Base-by-base conservation (phyloP, 2,329 filamentous ascomycete genomes). In the Scytalidium sp. region DNA sequence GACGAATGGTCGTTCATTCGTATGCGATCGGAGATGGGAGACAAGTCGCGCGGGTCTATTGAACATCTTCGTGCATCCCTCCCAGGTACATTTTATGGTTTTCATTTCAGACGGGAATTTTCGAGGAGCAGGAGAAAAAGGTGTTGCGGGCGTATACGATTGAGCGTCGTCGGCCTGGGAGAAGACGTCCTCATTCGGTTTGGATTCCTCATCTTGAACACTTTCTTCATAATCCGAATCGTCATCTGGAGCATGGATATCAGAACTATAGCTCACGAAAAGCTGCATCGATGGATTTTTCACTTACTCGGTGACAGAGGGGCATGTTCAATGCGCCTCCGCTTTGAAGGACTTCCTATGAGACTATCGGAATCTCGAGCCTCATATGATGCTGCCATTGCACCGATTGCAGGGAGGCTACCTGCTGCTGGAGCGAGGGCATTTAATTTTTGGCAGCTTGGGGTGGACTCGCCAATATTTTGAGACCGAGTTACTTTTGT, bases 21-120 rank as follows among this genome's bases (percentile, higher is more conserved):
- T 93, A 67, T 97, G 93, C 1, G 88, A 91, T 55, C 90, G 81
- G 20, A 93, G 71, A 63, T 97, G 93, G 51, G 89, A 84, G 52
- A 86, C 78, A 3, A 97, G 77, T 22, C 90, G 83, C 27, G 87
- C 87, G 1, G 90, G 91, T 3, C 93, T 85, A 67, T 96, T 96
- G 75, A 94, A 97, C 6, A 85, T 84, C 70, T 95, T 95, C 50
- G 74, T 71, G 65, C 93, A 97, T 55, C 77, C 81, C 10, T 85
- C 79, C 65, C 83, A 85, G 1, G 86, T 83, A 70, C 93, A 97
- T 48, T 75, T 73, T 56, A 91, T 85, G 4, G 83, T 91, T 73
- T 95, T 96, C 51, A 83, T 76, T 64, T 82, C 88, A 40, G 84
- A 88, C 3, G 85, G 85, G 53, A 81, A 83, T 50, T 77, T 81